A percentile compares a stretch with the other conserved stretches of the same genome.
These are phyloP conservation scores for Oleoguttula mirabilis DNA, from an alignment of 495 filamentous ascomycete genomes.

Conservation along the genomic window DNA sequence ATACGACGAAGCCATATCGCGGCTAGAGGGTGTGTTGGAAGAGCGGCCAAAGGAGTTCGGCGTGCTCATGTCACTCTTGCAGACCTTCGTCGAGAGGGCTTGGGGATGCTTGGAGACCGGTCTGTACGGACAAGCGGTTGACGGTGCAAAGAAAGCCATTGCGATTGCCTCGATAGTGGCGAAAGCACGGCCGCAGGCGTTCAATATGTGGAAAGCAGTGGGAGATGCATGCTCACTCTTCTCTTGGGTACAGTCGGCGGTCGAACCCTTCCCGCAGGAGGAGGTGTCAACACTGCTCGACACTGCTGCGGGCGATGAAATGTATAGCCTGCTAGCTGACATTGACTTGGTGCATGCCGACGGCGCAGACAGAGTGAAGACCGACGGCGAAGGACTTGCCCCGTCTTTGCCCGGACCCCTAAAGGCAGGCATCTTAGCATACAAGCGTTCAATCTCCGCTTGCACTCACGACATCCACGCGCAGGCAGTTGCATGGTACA, in stretches of 20 bases:
- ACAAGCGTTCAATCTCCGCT: conserved; percentile 70
- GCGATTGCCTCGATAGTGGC: conserved; percentile 41
- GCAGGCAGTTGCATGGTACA: conserved; percentile 94
- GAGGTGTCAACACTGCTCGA: conserved; percentile 45
- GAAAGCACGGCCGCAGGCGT: conserved; percentile 48
- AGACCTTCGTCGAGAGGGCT: conserved; percentile 72
- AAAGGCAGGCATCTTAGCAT: conserved; percentile 51
- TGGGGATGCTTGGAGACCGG: conserved; percentile 66
- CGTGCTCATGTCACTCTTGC: conserved; percentile 72
- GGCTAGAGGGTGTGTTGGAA: conserved; percentile 60
- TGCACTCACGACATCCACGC: conserved; percentile 68
- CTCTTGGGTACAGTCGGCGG: conserved; percentile 56
- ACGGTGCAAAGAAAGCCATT: conserved; percentile 51
- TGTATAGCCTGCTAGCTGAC: conserved; percentile 53
- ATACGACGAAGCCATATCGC: conserved; percentile 65
- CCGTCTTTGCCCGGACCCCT: background rate
- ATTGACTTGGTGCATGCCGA: conserved; percentile 54
- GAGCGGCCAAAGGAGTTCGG: conserved; percentile 64
- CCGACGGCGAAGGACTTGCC: conserved; percentile 13
- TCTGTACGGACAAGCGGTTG: conserved; percentile 65
- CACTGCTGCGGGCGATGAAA: conserved; percentile 35
- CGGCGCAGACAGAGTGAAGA: conserved; percentile 39
- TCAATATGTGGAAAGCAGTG: conserved; percentile 90
- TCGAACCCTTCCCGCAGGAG: conserved; percentile 44
- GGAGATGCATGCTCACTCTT: conserved; percentile 84